Evolutionary conservation across 768 basidiomycete genomes (phyloP), one percentile per base, ranked within the genome.

Genomic region (Gautieria morchelliformis): DNA sequence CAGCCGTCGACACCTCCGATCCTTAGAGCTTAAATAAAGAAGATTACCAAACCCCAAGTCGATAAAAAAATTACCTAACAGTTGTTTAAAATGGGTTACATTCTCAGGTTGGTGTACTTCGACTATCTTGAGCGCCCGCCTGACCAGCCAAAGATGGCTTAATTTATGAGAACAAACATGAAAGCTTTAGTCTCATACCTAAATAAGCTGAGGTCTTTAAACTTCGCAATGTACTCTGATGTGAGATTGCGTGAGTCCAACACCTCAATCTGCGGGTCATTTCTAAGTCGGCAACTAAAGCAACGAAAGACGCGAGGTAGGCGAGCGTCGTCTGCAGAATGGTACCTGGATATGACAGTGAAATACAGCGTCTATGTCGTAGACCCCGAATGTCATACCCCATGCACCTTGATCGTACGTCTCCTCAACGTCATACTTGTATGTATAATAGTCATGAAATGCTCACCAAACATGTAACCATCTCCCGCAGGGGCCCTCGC

Each of bases 381-480:
- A 6, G 35, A 30, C 15, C 44, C 20, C 41, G 49, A 48, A 6
- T 52, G 47, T 53, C 59, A 33, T 70, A 81, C 79, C 82, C 82
- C 75, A 83, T 80, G 63, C 82, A 84, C 82, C 82, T 83, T 19
- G 32, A 22, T 19, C 11, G 40, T 27, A 19, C 7, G 41, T 17
- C 51, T 14, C 20, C 32, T 20, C n/a, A 47, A 47, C 12, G 22
- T 54, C 27, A 11, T 51, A 14, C 19, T 35, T 47, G 53, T 41
- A 35, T 14, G 10, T 37, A 37, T 37, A 37, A 37, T 9, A 5
- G 35, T 14, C 35, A 44, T 50, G 44, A 52, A 40, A 37, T 33
- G 65, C 79, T 54, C 55, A 89, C 89, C 89, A 92, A 44, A 82
- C 63, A 66, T 92, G 89, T 65, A 79, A 85, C 87, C 87, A 89